Percentiles rank a stretch among this genome's conserved stretches.
phyloP scores from a whole-genome alignment of 192 early-diverging fungal genomes.

The Linnemannia schmuckeri region DNA sequence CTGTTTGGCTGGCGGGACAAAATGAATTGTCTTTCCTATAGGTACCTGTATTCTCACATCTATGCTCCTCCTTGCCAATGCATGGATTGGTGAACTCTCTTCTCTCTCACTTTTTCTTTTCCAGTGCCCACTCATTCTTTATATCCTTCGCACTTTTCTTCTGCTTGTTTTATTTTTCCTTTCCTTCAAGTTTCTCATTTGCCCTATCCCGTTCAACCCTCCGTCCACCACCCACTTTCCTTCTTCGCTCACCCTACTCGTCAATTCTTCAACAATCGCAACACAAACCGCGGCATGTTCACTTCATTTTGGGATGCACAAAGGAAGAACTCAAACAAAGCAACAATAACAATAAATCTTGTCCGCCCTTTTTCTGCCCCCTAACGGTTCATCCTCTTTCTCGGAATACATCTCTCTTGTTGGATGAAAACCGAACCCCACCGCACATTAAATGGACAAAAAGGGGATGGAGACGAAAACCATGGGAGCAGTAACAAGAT shows the following conservation, averaged over 20 bases:
- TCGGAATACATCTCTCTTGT: not conserved
- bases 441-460: not conserved
- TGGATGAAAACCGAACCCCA: not conserved
- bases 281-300: not conserved
- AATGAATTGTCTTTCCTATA: not conserved
- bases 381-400: not conserved
- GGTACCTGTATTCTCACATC: not conserved
- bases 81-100: not conserved
- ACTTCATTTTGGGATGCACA: constrained; percentile 4
- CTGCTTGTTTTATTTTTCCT: not conserved
- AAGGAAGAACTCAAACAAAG: not conserved
- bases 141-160: not conserved
- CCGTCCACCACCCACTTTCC: not conserved
- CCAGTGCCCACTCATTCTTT: not conserved
- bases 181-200: not conserved
- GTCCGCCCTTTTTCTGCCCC: not conserved
- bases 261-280: not conserved
- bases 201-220: not conserved
- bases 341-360: not conserved
- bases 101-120: not conserved
- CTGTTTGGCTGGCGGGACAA: not conserved
- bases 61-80: not conserved
- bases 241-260: not conserved
- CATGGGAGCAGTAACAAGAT: not conserved
- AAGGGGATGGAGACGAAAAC: not conserved